These are phyloP conservation scores for Clonostachys rhizophaga DNA, from an alignment of 2,329 filamentous ascomycete species.

Conservation along the genomic window DNA sequence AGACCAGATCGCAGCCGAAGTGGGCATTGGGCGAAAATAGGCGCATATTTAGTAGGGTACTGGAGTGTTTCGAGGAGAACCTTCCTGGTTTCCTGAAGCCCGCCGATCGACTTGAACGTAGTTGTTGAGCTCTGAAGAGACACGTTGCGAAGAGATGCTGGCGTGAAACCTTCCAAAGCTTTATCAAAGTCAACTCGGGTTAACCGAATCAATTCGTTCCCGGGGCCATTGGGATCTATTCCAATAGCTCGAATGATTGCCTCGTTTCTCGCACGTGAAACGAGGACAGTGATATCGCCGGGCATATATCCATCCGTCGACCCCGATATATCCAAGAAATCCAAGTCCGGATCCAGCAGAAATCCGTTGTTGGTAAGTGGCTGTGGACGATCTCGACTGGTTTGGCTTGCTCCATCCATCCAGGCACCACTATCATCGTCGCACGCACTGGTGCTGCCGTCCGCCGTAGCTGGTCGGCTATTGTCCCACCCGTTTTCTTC, in stretches of 20 bases:
- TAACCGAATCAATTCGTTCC: constrained; percentile 54
- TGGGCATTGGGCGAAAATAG: constrained; percentile 94
- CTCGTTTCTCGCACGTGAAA: constrained; percentile 85
- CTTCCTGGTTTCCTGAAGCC: constrained; percentile 78
- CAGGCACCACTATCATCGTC: constrained; percentile 59
- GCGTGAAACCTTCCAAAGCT: constrained; percentile 88
- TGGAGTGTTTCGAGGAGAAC: constrained; percentile 93
- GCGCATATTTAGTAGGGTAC: constrained; percentile 96
- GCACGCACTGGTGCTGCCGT: constrained; percentile 36
- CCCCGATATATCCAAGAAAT: constrained; percentile 89
- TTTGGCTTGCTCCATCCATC: constrained; percentile 65
- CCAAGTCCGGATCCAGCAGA: constrained; percentile 69
- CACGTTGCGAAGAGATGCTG: constrained; percentile 89
- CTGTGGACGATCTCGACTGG: constrained; percentile 30
- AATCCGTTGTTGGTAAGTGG: constrained; percentile 46
- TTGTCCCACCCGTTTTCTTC: constrained; percentile 21
- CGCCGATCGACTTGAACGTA: constrained; percentile 89
- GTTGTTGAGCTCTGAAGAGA: constrained; percentile 90
- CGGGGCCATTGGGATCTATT: constrained; percentile 31
- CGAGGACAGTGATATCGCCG: constrained; percentile 81
- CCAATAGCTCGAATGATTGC: constrained; percentile 80
- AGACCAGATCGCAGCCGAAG: constrained; percentile 90
- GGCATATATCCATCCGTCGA: constrained; percentile 98
- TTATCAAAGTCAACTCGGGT: constrained; percentile 73
- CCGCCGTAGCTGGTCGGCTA: constrained; percentile 53